phyloP scores from a whole-genome alignment of 2,329 filamentous ascomycete genomes.

The Trichoderma sp. region DNA sequence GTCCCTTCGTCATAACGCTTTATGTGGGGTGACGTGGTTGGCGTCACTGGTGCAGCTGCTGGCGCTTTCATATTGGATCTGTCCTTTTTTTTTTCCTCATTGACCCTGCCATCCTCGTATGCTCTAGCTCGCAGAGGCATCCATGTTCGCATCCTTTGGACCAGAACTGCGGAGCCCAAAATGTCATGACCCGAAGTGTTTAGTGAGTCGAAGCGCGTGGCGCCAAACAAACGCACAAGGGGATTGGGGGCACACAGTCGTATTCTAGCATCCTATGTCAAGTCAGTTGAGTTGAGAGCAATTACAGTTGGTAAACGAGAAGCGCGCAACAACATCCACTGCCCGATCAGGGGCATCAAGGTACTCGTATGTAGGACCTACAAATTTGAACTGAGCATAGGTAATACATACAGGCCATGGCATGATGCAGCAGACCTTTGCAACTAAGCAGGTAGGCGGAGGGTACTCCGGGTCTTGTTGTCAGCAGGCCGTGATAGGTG shows the following conservation, averaged over 20 bases:
- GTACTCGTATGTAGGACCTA: background rate
- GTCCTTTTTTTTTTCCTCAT: background rate
- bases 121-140: background rate
- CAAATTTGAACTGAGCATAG: background rate
- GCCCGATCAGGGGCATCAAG: background rate
- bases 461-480: background rate
- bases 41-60: conserved; percentile 11
- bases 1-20: background rate
- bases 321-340: background rate
- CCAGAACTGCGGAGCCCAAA: background rate
- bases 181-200: background rate
- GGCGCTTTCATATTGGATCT: background rate
- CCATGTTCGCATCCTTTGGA: background rate
- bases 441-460: background rate
- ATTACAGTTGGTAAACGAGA: background rate
- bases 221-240: background rate
- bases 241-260: background rate
- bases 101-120: background rate
- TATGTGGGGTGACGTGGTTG: conserved; percentile 14
- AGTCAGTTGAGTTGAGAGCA: background rate
- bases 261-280: background rate
- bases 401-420: background rate
- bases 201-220: background rate
- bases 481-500: background rate
- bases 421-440: background rate